Evolutionary conservation across 345 rosid species (phyloP), one percentile per base, ranked within the genome.

Genomic region (Euphorbia tirucalli): DNA sequence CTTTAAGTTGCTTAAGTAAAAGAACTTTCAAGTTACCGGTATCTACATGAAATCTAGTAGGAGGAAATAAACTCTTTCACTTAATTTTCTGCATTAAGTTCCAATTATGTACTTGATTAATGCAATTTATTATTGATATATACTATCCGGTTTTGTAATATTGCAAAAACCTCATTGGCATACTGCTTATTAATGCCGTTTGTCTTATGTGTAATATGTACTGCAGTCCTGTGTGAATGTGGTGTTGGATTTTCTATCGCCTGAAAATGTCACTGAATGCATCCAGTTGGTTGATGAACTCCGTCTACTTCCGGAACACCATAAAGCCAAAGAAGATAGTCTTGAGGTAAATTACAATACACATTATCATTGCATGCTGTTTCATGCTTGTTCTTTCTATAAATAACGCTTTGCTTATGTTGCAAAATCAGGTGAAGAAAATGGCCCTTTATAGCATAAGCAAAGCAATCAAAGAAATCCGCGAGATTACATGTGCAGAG

Each of bases 161-260:
- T n/a, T 57, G 3, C 63, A 4, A 25, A 72, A 44, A 54, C 27
- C 66, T 50, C 28, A 46, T 59, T 37, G 35, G n/a, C 71, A 10
- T 22, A 56, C 9, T 72, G 66, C 27, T 68, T 69, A 28, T 11
- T 71, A 35, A 28, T 65, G 39, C 61, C 60, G 25, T 48, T 70
- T 9, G 6, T 68, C 63, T 49, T 25, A 15, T 73, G 18, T 68
- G 18, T 39, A 61, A 68, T 78, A 64, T 11, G 21, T 68, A 61
- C 18, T 81, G 80, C 83, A 92, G 99, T 92, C 99, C 62, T 90
- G 99, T 22, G 98, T 93, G 64, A 90, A 86, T 68, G 93, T 88
- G 78, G 90, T 90, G 61, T 70, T 89, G 88, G 93, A 89, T 77
- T 95, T 95, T 52, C 79, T 93, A 73, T 95, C 99, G 3, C 94